Base-by-base conservation (phyloP, 345 rosid species). In the Durio zibethinus region DNA sequence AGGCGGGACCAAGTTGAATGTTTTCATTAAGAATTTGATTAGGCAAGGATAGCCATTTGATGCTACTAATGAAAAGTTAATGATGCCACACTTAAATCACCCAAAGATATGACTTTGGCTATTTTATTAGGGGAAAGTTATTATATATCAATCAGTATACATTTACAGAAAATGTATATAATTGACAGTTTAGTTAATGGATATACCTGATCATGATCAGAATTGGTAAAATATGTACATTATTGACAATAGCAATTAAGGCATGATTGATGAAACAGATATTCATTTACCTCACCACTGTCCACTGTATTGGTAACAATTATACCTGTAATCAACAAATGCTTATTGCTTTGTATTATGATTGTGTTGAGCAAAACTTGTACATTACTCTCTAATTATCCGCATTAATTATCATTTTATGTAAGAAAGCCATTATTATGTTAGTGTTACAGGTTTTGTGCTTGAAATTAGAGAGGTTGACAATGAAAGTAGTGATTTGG, bases 61-160 rank as follows among this genome's bases (percentile, higher is more conserved):
- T 52, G 23, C 23, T 20, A 50, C 21, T 50, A 18, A 50, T 50
- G 56, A 7, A 18, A 50, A 50, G 56, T 16, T 50, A 63, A 63
- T 63, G 42, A 62, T 62, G 42, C 25, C 20, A 29, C 14, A 29
- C 33, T 60, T 60, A 60, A 27, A n/a, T 12, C 64, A 60, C 36
- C 64, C 20, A 60, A 27, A 29, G 20, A 1, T 3, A 9, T n/a
- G 27, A 11, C 61, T 56, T 56, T 8, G 29, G 1, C 25, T 56
- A 21, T 56, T 56, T 21, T 21, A 21, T 21, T n/a, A 56, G 29
- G 8, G 61, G 10, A 21, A 56, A 15, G 54, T 16, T 29, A 27
- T 35, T 64, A 64, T 64, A 64, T 64, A 36, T 36, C 70, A 64
- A 56, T 64, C 47, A 64, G 70, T 36, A 42, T 36, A 20, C n/a